Conservation (phyloP, 768 basidiomycete genomes). For the Pleurotus giganteus region DNA sequence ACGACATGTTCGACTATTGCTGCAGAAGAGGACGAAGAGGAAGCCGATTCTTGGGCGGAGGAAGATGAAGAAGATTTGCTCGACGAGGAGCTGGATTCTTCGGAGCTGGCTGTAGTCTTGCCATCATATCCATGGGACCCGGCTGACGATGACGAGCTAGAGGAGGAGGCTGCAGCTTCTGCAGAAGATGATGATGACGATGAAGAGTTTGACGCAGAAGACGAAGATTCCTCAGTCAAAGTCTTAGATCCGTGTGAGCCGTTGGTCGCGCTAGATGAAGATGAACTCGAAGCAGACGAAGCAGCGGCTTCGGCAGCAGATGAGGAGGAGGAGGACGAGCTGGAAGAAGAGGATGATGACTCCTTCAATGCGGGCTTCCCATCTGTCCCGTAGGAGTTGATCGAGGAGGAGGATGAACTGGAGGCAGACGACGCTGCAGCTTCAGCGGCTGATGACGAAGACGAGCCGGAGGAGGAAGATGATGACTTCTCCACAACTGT, state of each 20-base stretch:
- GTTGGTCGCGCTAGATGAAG: background rate
- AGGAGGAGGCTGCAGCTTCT: background rate
- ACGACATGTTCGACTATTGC: background rate
- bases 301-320: background rate
- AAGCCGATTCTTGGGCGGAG: conserved; percentile 1
- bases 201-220: background rate
- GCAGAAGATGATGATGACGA: background rate
- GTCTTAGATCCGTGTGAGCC: background rate
- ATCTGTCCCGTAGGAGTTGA: background rate
- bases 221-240: background rate
- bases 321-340: background rate
- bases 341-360: background rate
- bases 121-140: background rate
- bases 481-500: background rate
- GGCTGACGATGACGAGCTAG: background rate
- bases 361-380: background rate
- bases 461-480: background rate
- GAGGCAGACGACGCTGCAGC: background rate
- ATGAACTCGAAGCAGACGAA: background rate
- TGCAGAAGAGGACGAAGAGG: conserved; percentile 1
- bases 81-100: background rate
- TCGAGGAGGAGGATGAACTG: too few relatives aligned
- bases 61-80: background rate
- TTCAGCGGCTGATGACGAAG: background rate
- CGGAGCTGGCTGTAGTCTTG: background rate